A percentile compares a stretch with the other conserved stretches of the same genome.
Evolutionary conservation across 176 grass and related monocot genomes (phyloP).

Genomic region (Panicum miliaceum): DNA sequence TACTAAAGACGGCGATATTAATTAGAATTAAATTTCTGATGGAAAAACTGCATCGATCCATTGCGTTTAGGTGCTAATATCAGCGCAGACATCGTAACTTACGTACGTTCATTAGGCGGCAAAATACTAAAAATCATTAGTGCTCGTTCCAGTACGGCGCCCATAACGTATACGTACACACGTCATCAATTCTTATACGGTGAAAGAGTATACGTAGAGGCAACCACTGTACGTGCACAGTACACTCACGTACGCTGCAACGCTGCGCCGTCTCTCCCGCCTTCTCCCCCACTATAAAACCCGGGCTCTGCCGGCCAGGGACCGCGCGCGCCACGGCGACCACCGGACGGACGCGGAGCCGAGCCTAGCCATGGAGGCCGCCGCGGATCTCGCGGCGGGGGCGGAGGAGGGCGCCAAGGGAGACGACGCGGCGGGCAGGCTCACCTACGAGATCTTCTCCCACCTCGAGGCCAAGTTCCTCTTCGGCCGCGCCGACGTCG

Average conservation of each 20-base stretch:
- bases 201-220: constrained; percentile 13
- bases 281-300: constrained; percentile 2
- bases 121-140: not conserved
- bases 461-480: constrained; percentile 90
- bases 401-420: not conserved
- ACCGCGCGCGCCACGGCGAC: not conserved
- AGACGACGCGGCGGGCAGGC: constrained; percentile 48
- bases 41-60: no score
- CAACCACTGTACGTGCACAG: not conserved
- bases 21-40: no score
- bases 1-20: no score
- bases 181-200: not conserved
- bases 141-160: not conserved
- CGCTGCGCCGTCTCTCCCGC: not conserved
- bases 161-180: no score
- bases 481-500: constrained; percentile 42
- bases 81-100: no score
- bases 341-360: not conserved
- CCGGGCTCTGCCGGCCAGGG: not conserved
- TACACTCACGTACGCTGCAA: not conserved
- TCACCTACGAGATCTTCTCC: constrained; percentile 96
- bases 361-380: not conserved
- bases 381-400: not conserved
- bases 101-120: not conserved
- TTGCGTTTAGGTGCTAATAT: no score